These are phyloP conservation scores for Sclerotinia glacialis DNA, from an alignment of 2,329 filamentous ascomycete species.

Conservation along the genomic window DNA sequence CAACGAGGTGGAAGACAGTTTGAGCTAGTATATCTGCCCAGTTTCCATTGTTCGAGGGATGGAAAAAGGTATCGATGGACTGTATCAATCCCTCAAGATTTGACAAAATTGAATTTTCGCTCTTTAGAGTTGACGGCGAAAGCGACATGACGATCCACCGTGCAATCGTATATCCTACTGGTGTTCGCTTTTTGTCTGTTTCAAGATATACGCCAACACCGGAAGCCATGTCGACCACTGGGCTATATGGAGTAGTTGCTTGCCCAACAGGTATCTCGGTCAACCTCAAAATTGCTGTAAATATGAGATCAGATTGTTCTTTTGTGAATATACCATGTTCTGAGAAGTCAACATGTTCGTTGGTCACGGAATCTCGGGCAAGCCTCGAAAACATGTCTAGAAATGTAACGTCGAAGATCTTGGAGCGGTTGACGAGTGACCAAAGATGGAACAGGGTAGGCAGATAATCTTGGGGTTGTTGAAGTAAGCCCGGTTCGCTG, in stretches of 20 bases:
- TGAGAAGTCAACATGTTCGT: slow-evolving; percentile 72
- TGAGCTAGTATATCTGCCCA: slow-evolving; percentile 92
- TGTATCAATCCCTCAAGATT: slow-evolving; percentile 89
- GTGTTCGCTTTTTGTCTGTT: slow-evolving; percentile 90
- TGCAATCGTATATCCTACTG: slow-evolving; percentile 85
- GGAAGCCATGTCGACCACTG: slow-evolving; percentile 73
- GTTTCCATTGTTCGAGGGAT: slow-evolving; percentile 88
- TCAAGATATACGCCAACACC: slow-evolving; percentile 85
- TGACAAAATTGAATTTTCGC: slow-evolving; percentile 75
- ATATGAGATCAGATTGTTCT: slow-evolving; percentile 88
- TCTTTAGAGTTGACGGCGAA: slow-evolving; percentile 75
- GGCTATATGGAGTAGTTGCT: slow-evolving; percentile 86
- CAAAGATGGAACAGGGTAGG: slow-evolving; percentile 96
- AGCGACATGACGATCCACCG: slow-evolving; percentile 91
- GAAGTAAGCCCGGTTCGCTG: slow-evolving; percentile 65
- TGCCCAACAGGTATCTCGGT: slow-evolving; percentile 97
- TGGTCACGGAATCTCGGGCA: slow-evolving; percentile 76
- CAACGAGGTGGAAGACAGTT: slow-evolving; percentile 85
- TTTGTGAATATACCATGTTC: slow-evolving; percentile 88
- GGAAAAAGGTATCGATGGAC: slow-evolving; percentile 97
- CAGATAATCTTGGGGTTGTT: slow-evolving; percentile 78
- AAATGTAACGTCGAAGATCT: slow-evolving; percentile 79
- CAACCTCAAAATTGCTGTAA: slow-evolving; percentile 83
- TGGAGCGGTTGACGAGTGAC: slow-evolving; percentile 89
- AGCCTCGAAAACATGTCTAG: slow-evolving; percentile 87